Percentiles rank a stretch among this genome's conserved stretches.
These are phyloP conservation scores for Avena atlantica DNA, from an alignment of 176 grass and related monocot genomes.

Conservation along the genomic window DNA sequence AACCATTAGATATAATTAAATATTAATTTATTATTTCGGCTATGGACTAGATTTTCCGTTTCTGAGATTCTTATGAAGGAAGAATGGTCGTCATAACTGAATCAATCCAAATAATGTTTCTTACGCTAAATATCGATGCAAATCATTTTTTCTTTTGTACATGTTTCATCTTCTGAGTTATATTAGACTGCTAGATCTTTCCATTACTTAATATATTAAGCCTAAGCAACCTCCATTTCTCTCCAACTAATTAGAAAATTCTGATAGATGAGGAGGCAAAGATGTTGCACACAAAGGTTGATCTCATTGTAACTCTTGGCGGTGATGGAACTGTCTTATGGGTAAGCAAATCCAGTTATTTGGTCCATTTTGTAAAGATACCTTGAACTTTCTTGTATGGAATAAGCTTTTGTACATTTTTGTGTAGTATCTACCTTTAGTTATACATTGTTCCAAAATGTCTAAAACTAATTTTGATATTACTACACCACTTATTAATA, in stretches of 20 bases:
- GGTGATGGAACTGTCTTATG: constrained; percentile 98
- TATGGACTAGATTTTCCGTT: constrained; percentile 6
- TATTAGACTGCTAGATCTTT: neutral
- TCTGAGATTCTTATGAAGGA: neutral
- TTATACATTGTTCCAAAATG: neutral
- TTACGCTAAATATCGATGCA: neutral
- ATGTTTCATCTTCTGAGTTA: neutral
- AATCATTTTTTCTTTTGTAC: neutral
- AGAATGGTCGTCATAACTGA: constrained; percentile 14
- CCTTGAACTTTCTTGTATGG: neutral
- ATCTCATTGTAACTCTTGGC: constrained; percentile 93
- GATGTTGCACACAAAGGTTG: constrained; percentile 84
- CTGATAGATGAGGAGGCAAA: constrained; percentile 85
- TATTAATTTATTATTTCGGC: neutral
- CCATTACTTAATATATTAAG: constrained; percentile 20
- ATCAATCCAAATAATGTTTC: neutral
- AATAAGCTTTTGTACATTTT: neutral
- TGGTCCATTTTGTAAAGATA: neutral
- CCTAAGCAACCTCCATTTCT: neutral
- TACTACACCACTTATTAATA: neutral
- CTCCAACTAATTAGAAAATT: constrained; percentile 50
- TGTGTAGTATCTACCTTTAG: neutral
- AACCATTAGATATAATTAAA: constrained; percentile 1
- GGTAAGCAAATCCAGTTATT: constrained; percentile 58
- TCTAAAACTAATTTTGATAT: neutral